Evolutionary conservation across 1,284 basidiomycete species (phyloP), one percentile per base, ranked within the genome.

Genomic region (Mycena citricolor): DNA sequence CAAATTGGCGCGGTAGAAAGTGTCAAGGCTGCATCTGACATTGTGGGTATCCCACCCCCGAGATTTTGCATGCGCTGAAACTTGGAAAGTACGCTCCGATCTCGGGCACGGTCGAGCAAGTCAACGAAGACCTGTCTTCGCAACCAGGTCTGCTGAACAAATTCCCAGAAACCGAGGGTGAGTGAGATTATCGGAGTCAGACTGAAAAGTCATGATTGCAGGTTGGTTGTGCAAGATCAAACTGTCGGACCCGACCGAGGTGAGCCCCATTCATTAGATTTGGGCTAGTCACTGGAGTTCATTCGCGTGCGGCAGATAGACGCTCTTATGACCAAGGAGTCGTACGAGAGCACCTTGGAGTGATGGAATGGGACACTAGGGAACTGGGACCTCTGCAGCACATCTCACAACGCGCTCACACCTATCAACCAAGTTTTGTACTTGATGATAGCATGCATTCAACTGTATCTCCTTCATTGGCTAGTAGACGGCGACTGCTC

Each of bases 181-280:
- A 58, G 78, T 35, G 14, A 14, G 19, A 8, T 28, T 32, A 8
- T n/a, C 22, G n/a, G n/a, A n/a, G n/a, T n/a, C n/a, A n/a, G n/a
- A n/a, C n/a, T n/a, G n/a, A n/a, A n/a, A n/a, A n/a, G n/a, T n/a
- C 8, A 23, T 8, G 8, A 11, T n/a, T 17, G 14, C 36, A 95
- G 94, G 94, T 43, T 98, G 94, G 94, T 79, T 98, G 39, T 94
- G 90, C 82, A 94, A 92, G 73, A 86, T 99, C 63, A 83, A 88
- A 67, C 68, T 97, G 40, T 77, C 85, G 23, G 70, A 90, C 49
- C 84, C 89, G 5, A 64, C 74, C 6, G 89, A 90, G 81, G 83
- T 88, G 64, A 33, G 71, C 37, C 24, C 36, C n/a, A n/a, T n/a
- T n/a, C n/a, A n/a, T n/a, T n/a, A n/a, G n/a, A n/a, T n/a, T n/a